Base-by-base conservation (phyloP, 495 filamentous ascomycete genomes). In the Penicillium daleae region DNA sequence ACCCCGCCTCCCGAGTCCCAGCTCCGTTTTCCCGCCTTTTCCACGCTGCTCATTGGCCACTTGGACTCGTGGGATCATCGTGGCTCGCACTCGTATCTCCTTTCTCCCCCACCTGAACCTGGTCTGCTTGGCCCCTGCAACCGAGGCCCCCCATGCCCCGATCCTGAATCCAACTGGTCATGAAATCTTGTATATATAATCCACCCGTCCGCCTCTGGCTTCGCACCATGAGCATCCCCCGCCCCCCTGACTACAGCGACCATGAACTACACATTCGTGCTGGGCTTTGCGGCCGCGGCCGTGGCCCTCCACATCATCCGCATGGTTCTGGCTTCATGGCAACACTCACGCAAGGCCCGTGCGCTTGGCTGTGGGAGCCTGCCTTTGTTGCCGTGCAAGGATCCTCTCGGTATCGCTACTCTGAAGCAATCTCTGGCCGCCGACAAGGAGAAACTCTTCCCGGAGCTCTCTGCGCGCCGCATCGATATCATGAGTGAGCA, bases 381-480 rank as follows among this genome's bases (percentile, higher is more conserved):
- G 46, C 72, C 74, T 17, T n/a, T 33, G 17, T 76, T 70, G n/a
- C 75, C 76, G 0, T 57, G 44, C 40, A 68, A 73, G n/a, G 74
- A 75, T 53, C 60, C 68, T 0, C 49, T 79, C 0, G 76, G 76
- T 26, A 68, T 75, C 42, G 64, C 48, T 29, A 74, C 66, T 9
- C 32, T 76, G 5, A 65, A 66, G 48, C 67, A 73, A 27, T 37
- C 66, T 0, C 66, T 76, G n/a, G 63, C 58, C 0, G 71, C 70
- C n/a, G 74, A 74, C 44, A 71, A 73, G 50, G 65, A 64, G 26
- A 71, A 74, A 10, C 4, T 53, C 7, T 15, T 79, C 2, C 76
- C 76, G 0, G 35, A 56, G 19, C 27, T 76, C 22, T 49, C 64
- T 0, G 62, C 64, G 32, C 37, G 53, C n/a, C 76, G 76, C 1